Evolutionary conservation across 2,329 filamentous ascomycete species (phyloP), one percentile per base, ranked within the genome.

Genomic region (Hortaea sp.): DNA sequence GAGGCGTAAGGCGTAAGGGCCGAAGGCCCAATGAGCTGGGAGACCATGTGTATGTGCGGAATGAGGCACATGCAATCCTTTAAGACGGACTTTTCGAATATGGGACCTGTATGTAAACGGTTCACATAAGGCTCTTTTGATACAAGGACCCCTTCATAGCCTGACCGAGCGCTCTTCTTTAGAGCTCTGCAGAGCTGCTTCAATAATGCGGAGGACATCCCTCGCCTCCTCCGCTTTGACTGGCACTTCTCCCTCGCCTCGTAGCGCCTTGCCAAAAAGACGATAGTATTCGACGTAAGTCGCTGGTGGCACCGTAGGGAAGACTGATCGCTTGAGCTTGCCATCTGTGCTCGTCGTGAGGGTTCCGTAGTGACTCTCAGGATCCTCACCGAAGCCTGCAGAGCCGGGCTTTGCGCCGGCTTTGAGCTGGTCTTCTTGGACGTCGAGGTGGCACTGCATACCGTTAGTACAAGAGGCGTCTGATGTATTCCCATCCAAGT

Each of bases 391-490:
- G 58, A 86, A 89, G 3, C 69, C 74, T 3, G 71, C 62, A 46
- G 85, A 79, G 0, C 73, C 72, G 5, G 80, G 79, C 61, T 72
- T 75, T 54, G 77, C 64, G 6, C 85, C 85, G 1, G 68, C 71
- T 62, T 77, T 77, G 44, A 89, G 73, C 63, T 88, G 83, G 46
- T 81, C 78, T 67, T 92, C 86, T 65, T 90, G 85, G 1, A 79
- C 69, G 61, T 92, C 86, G 2, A 90, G 71, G 45, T 76, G 67
- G 61, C 65, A 75, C 66, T 56, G 20, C 44, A 28, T 5, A 2
- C 20, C 20, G 20, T 20, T 20, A 20, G 28, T 40, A 5, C 10
- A 38, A 44, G 27, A 39, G 27, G 3, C 11, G 27, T 2, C 6
- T 7, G 4, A 12, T 4, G 12, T 13, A n/a, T 20, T 4, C 4